These are phyloP conservation scores for Fusarium stilboides DNA, from an alignment of 2,329 filamentous ascomycete species.

Conservation along the genomic window DNA sequence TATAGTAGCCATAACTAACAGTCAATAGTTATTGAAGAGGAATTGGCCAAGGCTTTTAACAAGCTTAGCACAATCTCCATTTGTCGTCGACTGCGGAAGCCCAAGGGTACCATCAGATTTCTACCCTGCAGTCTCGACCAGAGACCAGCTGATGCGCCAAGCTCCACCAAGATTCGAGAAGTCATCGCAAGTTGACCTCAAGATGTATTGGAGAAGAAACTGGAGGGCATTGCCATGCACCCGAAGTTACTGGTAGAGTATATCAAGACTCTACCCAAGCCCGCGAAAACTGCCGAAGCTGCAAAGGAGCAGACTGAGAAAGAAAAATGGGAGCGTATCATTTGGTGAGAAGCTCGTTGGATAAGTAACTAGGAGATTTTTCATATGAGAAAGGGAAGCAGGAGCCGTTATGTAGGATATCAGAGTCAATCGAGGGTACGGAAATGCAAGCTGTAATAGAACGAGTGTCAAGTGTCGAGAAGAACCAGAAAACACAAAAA, in stretches of 20 bases:
- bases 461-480: not conserved
- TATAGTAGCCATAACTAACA: not conserved
- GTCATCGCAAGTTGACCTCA: conserved; percentile 21
- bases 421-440: not conserved
- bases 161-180: conserved; percentile 46
- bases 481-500: not conserved
- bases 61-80: conserved; percentile 23
- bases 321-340: not conserved
- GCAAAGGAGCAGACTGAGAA: not conserved
- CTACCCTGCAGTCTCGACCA: conserved; percentile 8
- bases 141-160: conserved; percentile 25
- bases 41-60: not conserved
- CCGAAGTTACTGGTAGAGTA: conserved; percentile 28
- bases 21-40: not conserved
- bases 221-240: conserved; percentile 19
- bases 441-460: too few relatives aligned
- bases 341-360: conserved; percentile 1
- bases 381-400: too few relatives aligned
- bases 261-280: conserved; percentile 3
- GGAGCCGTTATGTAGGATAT: not conserved
- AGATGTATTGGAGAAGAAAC: not conserved
- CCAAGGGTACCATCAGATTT: conserved; percentile 40
- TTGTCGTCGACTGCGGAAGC: conserved; percentile 34
- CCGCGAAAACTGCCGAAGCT: not conserved
- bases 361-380: not conserved